A percentile compares a stretch with the other conserved stretches of the same genome.
phyloP scores from a whole-genome alignment of 495 filamentous ascomycete genomes.

The Penicillium verhagenii region DNA sequence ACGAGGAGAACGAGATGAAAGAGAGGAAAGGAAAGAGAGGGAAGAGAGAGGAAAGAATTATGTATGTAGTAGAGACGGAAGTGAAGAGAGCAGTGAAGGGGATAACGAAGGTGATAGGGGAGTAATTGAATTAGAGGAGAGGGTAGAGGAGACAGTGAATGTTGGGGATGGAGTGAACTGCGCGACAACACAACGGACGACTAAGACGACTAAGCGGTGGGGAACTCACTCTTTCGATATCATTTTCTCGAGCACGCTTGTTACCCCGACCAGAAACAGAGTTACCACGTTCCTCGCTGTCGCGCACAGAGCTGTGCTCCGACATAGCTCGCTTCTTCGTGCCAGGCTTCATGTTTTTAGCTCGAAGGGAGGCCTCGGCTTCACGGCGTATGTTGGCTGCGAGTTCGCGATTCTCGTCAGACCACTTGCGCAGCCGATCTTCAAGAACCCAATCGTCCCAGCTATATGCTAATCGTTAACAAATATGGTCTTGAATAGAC shows the following conservation, averaged over 20 bases:
- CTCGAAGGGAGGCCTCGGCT: conserved; percentile 39
- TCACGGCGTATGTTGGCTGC: conserved; percentile 53
- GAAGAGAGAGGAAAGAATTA: no score
- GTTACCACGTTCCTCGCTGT: conserved; percentile 80
- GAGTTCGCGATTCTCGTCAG: conserved; percentile 87
- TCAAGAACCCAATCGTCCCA: conserved; percentile 99
- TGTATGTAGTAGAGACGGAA: conserved; percentile 17
- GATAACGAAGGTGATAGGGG: no score
- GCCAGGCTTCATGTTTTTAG: conserved; percentile 39
- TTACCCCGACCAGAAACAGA: conserved; percentile 63
- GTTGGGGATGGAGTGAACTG: background rate
- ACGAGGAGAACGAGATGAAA: no score
- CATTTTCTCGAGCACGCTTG: conserved; percentile 71
- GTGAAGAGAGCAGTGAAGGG: background rate
- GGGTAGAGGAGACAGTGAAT: background rate
- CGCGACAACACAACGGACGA: background rate
- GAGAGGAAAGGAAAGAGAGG: no score
- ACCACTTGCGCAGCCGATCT: conserved; percentile 91
- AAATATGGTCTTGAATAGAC: background rate
- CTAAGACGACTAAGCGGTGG: background rate
- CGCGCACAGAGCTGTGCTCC: conserved; percentile 75
- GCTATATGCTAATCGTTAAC: conserved; percentile 39
- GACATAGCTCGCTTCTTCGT: conserved; percentile 66
- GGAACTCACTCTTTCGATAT: conserved; percentile 77
- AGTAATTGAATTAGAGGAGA: background rate